These are phyloP conservation scores for Aspergillus fumigatus DNA, from an alignment of 2,329 filamentous ascomycete genomes.

Conservation along the genomic window DNA sequence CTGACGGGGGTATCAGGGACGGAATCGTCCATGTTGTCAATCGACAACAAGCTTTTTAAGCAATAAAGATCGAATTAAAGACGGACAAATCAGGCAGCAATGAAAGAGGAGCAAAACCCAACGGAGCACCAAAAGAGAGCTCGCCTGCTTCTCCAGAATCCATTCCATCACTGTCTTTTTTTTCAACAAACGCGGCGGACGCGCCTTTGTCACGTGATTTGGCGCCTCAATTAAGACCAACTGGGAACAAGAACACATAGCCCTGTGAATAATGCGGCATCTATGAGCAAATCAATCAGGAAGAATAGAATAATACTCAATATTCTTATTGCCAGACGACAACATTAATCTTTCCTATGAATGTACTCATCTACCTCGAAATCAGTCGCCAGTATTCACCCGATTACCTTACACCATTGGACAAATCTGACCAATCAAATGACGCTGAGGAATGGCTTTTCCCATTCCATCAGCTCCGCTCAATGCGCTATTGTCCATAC, in stretches of 20 bases:
- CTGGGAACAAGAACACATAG: neutral
- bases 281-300: neutral
- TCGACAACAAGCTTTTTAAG: neutral
- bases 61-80: neutral
- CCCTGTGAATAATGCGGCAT: neutral
- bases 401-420: neutral
- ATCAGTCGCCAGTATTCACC: neutral
- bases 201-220: conserved; percentile 19
- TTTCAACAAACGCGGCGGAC: conserved; percentile 16
- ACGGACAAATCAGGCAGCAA: neutral
- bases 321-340: neutral
- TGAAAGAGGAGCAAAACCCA: neutral
- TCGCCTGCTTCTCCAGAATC: conserved; percentile 6
- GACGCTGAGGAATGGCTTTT: neutral
- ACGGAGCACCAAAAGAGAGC: neutral
- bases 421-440: neutral
- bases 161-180: conserved; percentile 7
- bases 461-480: neutral
- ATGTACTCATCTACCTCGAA: neutral
- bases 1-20: conserved; percentile 39
- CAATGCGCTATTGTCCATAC: neutral
- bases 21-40: conserved; percentile 33
- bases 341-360: neutral
- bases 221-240: conserved; percentile 20
- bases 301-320: neutral